Base-by-base conservation (phyloP, 345 rosid genomes). In the Populus deltoides region DNA sequence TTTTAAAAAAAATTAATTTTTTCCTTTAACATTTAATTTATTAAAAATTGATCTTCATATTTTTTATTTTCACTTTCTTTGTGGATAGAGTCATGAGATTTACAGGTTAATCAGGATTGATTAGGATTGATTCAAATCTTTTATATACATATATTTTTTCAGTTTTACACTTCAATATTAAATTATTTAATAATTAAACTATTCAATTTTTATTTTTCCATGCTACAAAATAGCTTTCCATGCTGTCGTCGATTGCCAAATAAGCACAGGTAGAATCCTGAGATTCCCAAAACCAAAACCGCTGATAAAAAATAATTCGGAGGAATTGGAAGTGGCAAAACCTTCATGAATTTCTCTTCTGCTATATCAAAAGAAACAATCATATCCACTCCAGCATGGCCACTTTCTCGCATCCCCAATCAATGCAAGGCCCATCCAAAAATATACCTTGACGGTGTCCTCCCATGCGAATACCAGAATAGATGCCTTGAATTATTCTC, bases 401-500 rank as follows among this genome's bases (percentile, higher is more conserved):
- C 73, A 45, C n/a, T 31, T 17, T 17, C 38, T 49, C 22, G 59
- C 39, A 0, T 72, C 13, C 67, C 79, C 11, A 73, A 12, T 86
- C 90, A 85, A 51, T 77, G 80, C 35, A 87, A 73, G n/a, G 78
- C 16, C 85, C 83, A 1, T 85, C 80, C 71, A 57, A 78, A 65
- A 76, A 77, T 31, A 77, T 71, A 41, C 81, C 84, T 72, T n/a
- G 6, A 25, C 11, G 16, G 36, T 4, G 36, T 59, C 57, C 73
- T 33, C 72, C 66, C 36, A 75, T 33, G 8, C 45, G 41, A 10
- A 38, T 25, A 35, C 27, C 75, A 29, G 49, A 51, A 39, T 78
- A 83, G 18, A 61, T 47, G 69, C 71, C 74, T 77, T 43, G 33
- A 63, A 71, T 36, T 41, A 39, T 59, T 59, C 72, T 75, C 87